phyloP scores from a whole-genome alignment of 805 yeast genomes.

The Trichomonascus vanleenenianus region DNA sequence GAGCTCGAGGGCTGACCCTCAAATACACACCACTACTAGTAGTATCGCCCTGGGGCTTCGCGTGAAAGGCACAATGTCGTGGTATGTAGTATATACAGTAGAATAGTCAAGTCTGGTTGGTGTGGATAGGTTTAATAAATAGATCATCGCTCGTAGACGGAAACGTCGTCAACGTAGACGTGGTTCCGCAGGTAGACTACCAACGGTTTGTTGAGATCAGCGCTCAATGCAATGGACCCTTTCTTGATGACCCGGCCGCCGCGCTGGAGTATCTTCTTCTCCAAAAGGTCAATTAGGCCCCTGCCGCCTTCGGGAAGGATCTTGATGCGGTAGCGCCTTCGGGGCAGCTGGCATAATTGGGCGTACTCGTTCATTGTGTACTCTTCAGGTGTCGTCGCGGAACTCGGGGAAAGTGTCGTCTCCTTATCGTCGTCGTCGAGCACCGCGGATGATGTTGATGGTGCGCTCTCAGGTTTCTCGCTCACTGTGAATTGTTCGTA shows the following conservation, averaged over 20 bases:
- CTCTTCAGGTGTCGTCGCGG: background rate
- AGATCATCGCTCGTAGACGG: background rate
- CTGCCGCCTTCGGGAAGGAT: slow-evolving; percentile 1
- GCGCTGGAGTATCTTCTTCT: background rate
- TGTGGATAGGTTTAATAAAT: background rate
- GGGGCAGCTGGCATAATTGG: no score
- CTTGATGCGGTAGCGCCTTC: slow-evolving; percentile 2
- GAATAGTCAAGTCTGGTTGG: no score
- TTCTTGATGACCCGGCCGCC: slow-evolving; percentile 3
- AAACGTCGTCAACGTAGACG: slow-evolving; percentile 6
- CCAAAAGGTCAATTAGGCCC: background rate
- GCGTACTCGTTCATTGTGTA: no score
- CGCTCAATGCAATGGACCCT: slow-evolving; percentile 6
- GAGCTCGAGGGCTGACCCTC: no score
- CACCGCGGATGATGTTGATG: background rate
- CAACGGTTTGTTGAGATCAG: slow-evolving; percentile 2
- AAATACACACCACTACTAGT: no score
- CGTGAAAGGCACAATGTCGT: no score
- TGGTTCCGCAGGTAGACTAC: slow-evolving; percentile 4
- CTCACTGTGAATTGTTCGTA: no score
- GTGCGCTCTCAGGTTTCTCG: no score
- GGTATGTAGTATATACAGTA: no score
- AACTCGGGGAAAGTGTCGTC: background rate
- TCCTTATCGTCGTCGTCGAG: background rate
- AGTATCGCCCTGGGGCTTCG: no score